Evolutionary conservation across 1,139 yeast species (phyloP).

Genomic region (Lodderomyces orthopsilosis): DNA sequence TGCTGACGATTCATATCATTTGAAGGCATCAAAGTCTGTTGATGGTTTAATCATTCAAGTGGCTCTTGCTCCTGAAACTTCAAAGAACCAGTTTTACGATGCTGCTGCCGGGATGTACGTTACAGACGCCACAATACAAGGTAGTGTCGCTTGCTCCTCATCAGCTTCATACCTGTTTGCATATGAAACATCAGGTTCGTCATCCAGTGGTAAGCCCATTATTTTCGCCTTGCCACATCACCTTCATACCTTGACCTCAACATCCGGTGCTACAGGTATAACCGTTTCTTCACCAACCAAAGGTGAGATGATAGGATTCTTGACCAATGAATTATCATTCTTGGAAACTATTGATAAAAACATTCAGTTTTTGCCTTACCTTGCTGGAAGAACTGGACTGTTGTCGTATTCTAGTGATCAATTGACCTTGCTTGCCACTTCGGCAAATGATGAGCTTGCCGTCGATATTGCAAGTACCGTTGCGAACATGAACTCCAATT

Average conservation of each 20-base stretch:
- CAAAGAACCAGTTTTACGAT: slow-evolving; percentile 47
- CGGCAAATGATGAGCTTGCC: slow-evolving; percentile 56
- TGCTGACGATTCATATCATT: slow-evolving; percentile 46
- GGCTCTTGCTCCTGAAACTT: slow-evolving; percentile 40
- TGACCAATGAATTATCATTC: slow-evolving; percentile 50
- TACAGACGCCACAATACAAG: slow-evolving; percentile 32
- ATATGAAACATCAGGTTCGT: slow-evolving; percentile 53
- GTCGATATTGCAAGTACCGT: slow-evolving; percentile 56
- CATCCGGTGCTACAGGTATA: slow-evolving; percentile 46
- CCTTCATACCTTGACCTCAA: slow-evolving; percentile 44
- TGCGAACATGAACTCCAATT: slow-evolving; percentile 49
- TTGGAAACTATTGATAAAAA: slow-evolving; percentile 48
- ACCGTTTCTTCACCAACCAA: slow-evolving; percentile 58
- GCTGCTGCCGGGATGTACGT: slow-evolving; percentile 48
- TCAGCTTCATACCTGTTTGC: slow-evolving; percentile 45
- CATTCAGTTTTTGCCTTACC: slow-evolving; percentile 64
- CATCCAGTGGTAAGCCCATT: slow-evolving; percentile 50
- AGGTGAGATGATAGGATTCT: slow-evolving; percentile 63
- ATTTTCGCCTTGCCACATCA: slow-evolving; percentile 77
- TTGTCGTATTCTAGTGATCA: slow-evolving; percentile 51
- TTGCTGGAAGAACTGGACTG: slow-evolving; percentile 23
- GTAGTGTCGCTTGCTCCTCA: slow-evolving; percentile 25
- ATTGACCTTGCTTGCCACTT: slow-evolving; percentile 48
- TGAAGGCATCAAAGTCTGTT: slow-evolving; percentile 52
- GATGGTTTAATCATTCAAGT: slow-evolving; percentile 43